These are phyloP conservation scores for Leptographium galeiforme DNA, from an alignment of 2,329 filamentous ascomycete genomes.

Conservation along the genomic window DNA sequence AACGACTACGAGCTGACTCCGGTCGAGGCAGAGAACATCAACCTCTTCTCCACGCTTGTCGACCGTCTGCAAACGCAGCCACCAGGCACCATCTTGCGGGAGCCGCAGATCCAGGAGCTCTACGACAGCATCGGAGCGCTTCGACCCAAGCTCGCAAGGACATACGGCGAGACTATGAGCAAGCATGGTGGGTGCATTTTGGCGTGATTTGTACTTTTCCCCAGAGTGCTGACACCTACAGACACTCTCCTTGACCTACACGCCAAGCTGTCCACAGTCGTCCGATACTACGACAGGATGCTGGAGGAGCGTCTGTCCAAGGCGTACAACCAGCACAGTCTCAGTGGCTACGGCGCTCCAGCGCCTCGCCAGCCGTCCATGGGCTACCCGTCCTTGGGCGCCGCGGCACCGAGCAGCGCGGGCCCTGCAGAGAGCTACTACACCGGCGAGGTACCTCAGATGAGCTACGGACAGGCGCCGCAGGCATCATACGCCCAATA, in stretches of 20 bases:
- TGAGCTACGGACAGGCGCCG: constrained; percentile 30
- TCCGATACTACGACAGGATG: constrained; percentile 96
- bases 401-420: constrained; percentile 26
- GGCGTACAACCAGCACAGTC: constrained; percentile 72
- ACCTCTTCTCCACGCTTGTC: constrained; percentile 84
- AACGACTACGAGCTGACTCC: constrained; percentile 90
- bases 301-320: constrained; percentile 87
- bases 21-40: constrained; percentile 94
- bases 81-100: constrained; percentile 86
- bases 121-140: constrained; percentile 95
- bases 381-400: constrained; percentile 59
- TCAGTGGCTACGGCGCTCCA: constrained; percentile 46
- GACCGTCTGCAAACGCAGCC: constrained; percentile 91
- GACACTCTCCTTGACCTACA: constrained; percentile 90
- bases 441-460: constrained; percentile 42
- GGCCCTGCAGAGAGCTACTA: constrained; percentile 70
- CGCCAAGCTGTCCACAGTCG: constrained; percentile 87
- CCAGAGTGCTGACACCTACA: constrained; percentile 19
- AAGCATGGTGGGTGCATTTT: constrained; percentile 57
- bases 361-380: constrained; percentile 37
- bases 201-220: background rate
- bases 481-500: constrained; percentile 32
- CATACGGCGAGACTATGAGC: constrained; percentile 98
- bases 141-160: constrained; percentile 83
- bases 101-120: constrained; percentile 94